A percentile compares a stretch with the other conserved stretches of the same genome.
These are phyloP conservation scores for Plenodomus biglobosus DNA, from an alignment of 2,329 filamentous ascomycete genomes.

Conservation along the genomic window DNA sequence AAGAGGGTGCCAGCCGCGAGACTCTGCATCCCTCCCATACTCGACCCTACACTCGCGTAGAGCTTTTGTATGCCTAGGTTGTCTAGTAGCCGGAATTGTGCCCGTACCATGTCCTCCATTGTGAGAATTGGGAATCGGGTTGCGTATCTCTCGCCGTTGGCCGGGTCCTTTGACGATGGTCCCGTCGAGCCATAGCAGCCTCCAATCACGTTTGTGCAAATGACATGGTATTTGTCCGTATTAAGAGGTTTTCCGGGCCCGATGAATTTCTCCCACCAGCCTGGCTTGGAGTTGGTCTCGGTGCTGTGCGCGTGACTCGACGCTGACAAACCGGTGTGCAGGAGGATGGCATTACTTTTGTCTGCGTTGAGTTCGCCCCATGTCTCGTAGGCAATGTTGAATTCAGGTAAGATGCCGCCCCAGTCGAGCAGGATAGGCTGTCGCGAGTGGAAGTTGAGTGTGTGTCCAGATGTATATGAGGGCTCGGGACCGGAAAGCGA, in stretches of 20 bases:
- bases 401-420: slow-evolving; percentile 88
- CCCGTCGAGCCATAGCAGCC: slow-evolving; percentile 96
- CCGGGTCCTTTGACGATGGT: slow-evolving; percentile 82
- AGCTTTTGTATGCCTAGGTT: slow-evolving; percentile 73
- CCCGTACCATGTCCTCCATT: slow-evolving; percentile 95
- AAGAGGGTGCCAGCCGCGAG: slow-evolving; percentile 84
- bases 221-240: slow-evolving; percentile 87
- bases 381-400: slow-evolving; percentile 88
- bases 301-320: slow-evolving; percentile 96
- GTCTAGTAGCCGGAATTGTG: slow-evolving; percentile 89
- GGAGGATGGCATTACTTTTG: slow-evolving; percentile 82
- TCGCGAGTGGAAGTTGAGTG: slow-evolving; percentile 71
- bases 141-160: slow-evolving; percentile 83
- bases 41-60: slow-evolving; percentile 90
- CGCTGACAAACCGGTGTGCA: slow-evolving; percentile 94
- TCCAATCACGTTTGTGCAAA: slow-evolving; percentile 95
- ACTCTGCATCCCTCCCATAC: slow-evolving; percentile 98
- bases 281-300: slow-evolving; percentile 78
- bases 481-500: slow-evolving; percentile 80
- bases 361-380: slow-evolving; percentile 82
- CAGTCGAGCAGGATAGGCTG: slow-evolving; percentile 85
- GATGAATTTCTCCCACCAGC: slow-evolving; percentile 99
- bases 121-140: slow-evolving; percentile 95
- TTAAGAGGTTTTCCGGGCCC: slow-evolving; percentile 82
- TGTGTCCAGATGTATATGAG: slow-evolving; percentile 88